Evolutionary conservation across 352 stramenopile species (phyloP).

Genomic region (Globisporangium iwayamae): DNA sequence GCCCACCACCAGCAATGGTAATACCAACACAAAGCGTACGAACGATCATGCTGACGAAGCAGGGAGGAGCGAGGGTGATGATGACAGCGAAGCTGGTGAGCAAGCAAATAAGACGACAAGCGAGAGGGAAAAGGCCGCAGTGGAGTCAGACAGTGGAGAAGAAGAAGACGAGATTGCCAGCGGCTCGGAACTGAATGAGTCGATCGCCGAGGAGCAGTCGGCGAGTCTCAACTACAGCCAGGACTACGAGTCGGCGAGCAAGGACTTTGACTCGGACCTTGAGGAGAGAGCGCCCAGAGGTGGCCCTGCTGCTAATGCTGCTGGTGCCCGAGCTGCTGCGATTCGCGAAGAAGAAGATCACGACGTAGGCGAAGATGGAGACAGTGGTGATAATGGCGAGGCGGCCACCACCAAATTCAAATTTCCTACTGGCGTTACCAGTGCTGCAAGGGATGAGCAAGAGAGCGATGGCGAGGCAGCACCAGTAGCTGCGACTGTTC

Average conservation of each 20-base stretch:
- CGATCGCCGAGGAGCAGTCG: constrained; percentile 31
- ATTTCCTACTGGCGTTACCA: background rate
- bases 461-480: constrained; percentile 22
- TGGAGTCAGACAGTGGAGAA: constrained; percentile 24
- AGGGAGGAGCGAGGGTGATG: background rate
- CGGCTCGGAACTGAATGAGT: constrained; percentile 57
- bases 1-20: background rate
- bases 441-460: constrained; percentile 14
- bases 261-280: constrained; percentile 19
- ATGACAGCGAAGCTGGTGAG: background rate
- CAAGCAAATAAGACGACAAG: background rate
- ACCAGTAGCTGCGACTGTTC: background rate
- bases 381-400: constrained; percentile 14
- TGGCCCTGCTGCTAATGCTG: background rate
- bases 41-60: background rate
- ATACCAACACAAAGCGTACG: background rate
- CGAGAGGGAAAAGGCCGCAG: constrained; percentile 12
- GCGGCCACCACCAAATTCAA: constrained; percentile 3
- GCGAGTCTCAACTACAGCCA: constrained; percentile 23
- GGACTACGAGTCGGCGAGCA: constrained; percentile 25
- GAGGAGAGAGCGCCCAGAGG: background rate
- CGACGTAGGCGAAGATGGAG: background rate
- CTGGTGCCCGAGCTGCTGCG: background rate
- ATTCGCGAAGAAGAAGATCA: background rate
- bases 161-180: constrained; percentile 52